A percentile compares a stretch with the other conserved stretches of the same genome.
Conservation (phyloP, 805 yeast species). For the Jamesozyma rosinii region DNA sequence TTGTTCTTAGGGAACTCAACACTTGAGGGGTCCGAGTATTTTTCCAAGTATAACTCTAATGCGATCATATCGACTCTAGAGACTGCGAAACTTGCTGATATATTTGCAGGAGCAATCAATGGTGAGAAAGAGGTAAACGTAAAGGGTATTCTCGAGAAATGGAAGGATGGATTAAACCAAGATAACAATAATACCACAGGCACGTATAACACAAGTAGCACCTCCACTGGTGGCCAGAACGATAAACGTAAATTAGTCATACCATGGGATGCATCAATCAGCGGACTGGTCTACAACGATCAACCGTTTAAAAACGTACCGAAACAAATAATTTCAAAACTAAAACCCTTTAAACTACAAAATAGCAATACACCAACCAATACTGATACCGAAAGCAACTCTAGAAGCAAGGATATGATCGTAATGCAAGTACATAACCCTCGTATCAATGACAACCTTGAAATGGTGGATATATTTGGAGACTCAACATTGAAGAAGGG, state of each 20-base stretch:
- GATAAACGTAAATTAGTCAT: conserved; percentile 22
- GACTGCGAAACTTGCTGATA: not conserved
- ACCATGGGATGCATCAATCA: conserved; percentile 35
- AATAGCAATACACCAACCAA: conserved; percentile 31
- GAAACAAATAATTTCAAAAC: conserved; percentile 27
- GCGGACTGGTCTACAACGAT: conserved; percentile 31
- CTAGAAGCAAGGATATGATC: conserved; percentile 23
- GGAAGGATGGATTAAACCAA: not conserved
- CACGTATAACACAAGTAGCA: not conserved
- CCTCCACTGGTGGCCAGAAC: not conserved
- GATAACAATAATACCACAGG: not conserved
- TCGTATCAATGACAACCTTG: conserved; percentile 25
- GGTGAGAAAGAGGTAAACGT: not conserved
- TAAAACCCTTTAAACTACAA: conserved; percentile 37
- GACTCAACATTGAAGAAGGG: not conserved
- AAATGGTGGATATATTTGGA: conserved; percentile 18
- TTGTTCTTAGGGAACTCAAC: conserved; percentile 34
- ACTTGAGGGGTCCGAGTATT: conserved; percentile 4
- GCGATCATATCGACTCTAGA: not conserved
- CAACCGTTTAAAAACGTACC: conserved; percentile 32
- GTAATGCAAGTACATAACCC: conserved; percentile 28
- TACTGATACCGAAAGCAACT: conserved; percentile 46
- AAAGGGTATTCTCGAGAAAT: not conserved
- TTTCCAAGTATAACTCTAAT: conserved; percentile 1
- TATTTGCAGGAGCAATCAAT: not conserved